Evolutionary conservation across 2,329 filamentous ascomycete species (phyloP), one percentile per base, ranked within the genome.

Genomic region (Stemphylium beticola): DNA sequence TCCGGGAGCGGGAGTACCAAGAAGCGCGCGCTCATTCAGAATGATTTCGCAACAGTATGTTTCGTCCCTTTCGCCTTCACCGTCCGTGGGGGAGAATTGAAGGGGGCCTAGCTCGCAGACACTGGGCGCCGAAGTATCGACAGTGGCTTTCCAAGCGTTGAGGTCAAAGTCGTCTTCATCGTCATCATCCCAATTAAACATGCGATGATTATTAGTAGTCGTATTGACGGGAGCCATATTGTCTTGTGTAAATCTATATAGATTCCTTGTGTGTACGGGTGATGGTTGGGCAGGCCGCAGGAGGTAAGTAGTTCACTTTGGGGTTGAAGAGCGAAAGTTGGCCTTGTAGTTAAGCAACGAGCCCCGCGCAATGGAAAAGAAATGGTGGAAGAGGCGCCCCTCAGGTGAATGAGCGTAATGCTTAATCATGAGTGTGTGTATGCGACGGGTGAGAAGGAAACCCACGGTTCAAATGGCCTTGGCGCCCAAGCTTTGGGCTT

Each of bases 121-220:
- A 7, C 37, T 50, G 1, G 60, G 57, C 9, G 56, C 50, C 7
- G 58, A 61, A 15, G 48, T 55, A 36, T 64, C 62, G 34, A 46
- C 47, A n/a, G 51, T 57, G 24, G 58, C 55, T 42, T 55, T 56
- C 54, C 58, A 65, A 17, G 44, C 22, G 7, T 55, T 48, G 9
- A 57, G 29, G 8, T 61, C 49, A 34, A 66, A 68, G 22, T 65
- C 55, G 29, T 68, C 65, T 1, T 66, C 58, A 4, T 67, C 66
- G n/a, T 69, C 62, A 20, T 69, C 62, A 14, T 63, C 55, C 66
- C 66, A 69, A 18, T 58, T 58, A 48, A 50, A 55, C 17, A 29
- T 46, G 42, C 53, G 26, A 33, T 36, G 51, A 29, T 31, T 57
- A 5, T 34, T n/a, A 20, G 39, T 47, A 55, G 29, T 10, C 14